Evolutionary conservation across 1,284 basidiomycete species (phyloP).

Genomic region (Gomphus sp.): DNA sequence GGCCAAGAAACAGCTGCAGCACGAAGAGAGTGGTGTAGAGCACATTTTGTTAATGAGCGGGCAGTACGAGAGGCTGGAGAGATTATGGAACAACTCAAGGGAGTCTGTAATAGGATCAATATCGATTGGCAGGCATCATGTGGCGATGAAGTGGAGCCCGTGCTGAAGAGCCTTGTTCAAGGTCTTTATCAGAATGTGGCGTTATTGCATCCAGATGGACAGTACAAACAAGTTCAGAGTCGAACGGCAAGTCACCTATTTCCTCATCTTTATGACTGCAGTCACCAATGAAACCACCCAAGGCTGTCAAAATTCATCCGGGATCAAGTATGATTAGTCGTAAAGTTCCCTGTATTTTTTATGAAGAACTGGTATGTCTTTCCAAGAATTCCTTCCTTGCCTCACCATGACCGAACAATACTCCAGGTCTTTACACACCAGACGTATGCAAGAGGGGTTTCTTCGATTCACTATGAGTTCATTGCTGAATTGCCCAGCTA

Average conservation of each 20-base stretch:
- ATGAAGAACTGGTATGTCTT: constrained; percentile 76
- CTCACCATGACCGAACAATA: constrained; percentile 1
- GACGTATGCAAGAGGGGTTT: constrained; percentile 83
- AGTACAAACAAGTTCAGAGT: constrained; percentile 78
- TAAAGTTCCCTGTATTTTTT: constrained; percentile 78
- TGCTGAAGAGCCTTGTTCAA: constrained; percentile 58
- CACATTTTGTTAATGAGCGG: constrained; percentile 79
- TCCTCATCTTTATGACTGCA: not conserved
- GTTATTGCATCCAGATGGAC: constrained; percentile 70
- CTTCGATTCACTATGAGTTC: constrained; percentile 59
- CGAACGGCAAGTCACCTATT: constrained; percentile 45
- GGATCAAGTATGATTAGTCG: constrained; percentile 72
- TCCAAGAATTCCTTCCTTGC: not conserved
- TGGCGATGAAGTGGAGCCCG: constrained; percentile 49
- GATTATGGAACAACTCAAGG: constrained; percentile 74
- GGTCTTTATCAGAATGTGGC: constrained; percentile 81
- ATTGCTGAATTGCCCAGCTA: constrained; percentile 28
- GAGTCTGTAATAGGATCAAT: constrained; percentile 51
- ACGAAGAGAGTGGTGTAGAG: constrained; percentile 70
- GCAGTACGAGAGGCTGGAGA: constrained; percentile 77
- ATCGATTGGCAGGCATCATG: constrained; percentile 53
- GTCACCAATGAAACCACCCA: constrained; percentile 8
- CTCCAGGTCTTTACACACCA: constrained; percentile 72
- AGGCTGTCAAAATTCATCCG: constrained; percentile 86
- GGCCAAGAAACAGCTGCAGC: constrained; percentile 21